Evolutionary conservation across 805 yeast genomes (phyloP), one percentile per base, ranked within the genome.

Genomic region (Schizosaccharomyces osmophilus): DNA sequence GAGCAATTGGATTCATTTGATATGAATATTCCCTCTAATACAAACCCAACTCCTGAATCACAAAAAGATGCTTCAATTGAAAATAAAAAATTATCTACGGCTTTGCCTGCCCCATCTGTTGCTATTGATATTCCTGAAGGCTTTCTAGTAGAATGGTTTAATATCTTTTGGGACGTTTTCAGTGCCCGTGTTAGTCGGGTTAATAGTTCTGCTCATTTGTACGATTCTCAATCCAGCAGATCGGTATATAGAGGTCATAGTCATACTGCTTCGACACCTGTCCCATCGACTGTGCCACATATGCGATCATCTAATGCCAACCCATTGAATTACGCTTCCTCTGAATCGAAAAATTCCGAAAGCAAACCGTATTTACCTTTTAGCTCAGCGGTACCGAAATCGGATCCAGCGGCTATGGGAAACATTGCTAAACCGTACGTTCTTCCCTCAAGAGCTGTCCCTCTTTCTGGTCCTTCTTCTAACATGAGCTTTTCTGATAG

Each of bases 81-180:
- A 17, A 13, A 15, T 17, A n/a, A 55, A 13, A 11, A 22, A 9
- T 24, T 17, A 13, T 22, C 31, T 9, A 2, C 15, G 4, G 4
- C 41, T 24, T 29, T 29, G 31, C 41, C 24, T 41, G 13, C 51
- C 61, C 48, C 66, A 65, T n/a, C 71, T 45, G 51, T 45, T 45
- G 22, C 71, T 42, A 79, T 85, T 78, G 93, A 87, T 68, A 84
- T 94, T 1, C 93, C 94, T 0, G 86, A 83, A 66, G 93, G 95
- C 5, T 88, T 87, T 68, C 73, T 88, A 29, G 83, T 80, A 67
- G 97, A 89, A 70, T 88, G 97, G 97, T 88, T 96, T 96, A 87
- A 82, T 74, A 82, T 89, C 19, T 89, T 88, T 69, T 89, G 96
- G 96, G 96, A 88, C 69, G 82, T 87, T 36, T 86, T 84, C 71